Evolutionary conservation across 2,329 filamentous ascomycete species (phyloP), one percentile per base, ranked within the genome.

Genomic region (Lachnellula subtilissima): DNA sequence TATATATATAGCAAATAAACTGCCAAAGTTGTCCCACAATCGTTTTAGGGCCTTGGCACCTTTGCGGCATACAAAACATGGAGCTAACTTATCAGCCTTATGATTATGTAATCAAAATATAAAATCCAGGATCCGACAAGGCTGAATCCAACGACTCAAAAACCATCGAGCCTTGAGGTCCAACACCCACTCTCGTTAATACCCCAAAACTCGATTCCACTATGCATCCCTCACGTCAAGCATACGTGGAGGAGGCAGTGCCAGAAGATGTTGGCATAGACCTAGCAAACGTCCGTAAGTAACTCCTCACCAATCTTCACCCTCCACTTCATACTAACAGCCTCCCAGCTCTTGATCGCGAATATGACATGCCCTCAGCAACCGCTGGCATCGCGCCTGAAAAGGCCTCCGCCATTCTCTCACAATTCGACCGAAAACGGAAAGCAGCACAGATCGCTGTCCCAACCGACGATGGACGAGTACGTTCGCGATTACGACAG

Each of bases 181-280:
- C 17, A 9, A n/a, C 45, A 25, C 45, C 14, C 19, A 14, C 22
- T 48, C 45, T 17, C 45, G 5, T 22, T 19, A 25, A 14, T 22
- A 11, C 42, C 42, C 22, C 42, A 19, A 25, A 12, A 45, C n/a
- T 23, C 42, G 11, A 0, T 4, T 14, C 11, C 14, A 57, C 11
- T 76, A 85, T 96, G 77, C 93, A 97, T 77, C 93, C 93, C 56
- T 85, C 93, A 71, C 84, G 94, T 63, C 88, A 93, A 74, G 93
- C 93, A 43, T 97, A 95, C 73, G 91, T 97, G 62, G 93, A 97
- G 79, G 93, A 97, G 70, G 85, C 77, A 45, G 78, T 83, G 69
- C 74, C 79, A 52, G 81, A 87, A 37, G 68, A 69, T 54, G 59
- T 53, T 23, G 82, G 82, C 56, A 79, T 88, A 61, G 81, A 84